phyloP scores from a whole-genome alignment of 2,329 filamentous ascomycete species.

The Curvularia spicifera region DNA sequence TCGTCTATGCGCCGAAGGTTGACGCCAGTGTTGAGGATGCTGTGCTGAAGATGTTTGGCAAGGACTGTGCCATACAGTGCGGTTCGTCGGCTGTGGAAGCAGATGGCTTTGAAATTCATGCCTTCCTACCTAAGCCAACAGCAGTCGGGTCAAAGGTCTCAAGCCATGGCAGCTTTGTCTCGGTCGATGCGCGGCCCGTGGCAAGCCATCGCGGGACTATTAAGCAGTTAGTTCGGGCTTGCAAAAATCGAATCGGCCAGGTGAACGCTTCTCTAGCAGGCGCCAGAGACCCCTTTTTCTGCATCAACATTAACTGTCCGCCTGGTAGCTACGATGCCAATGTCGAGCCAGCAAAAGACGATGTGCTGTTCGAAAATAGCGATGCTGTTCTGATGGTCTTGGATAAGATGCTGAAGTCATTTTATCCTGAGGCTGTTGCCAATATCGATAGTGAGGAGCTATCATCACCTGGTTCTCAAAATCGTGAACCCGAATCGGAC shows the following conservation, averaged over 20 bases:
- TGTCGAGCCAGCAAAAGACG: constrained; percentile 73
- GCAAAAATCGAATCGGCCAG: constrained; percentile 59
- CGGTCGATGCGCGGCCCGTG: constrained; percentile 72
- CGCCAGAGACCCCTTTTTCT: constrained; percentile 65
- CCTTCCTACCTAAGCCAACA: constrained; percentile 63
- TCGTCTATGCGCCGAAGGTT: constrained; percentile 67
- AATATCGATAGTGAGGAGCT: constrained; percentile 13
- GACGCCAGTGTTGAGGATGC: constrained; percentile 62
- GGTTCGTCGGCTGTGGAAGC: constrained; percentile 48
- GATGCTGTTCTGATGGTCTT: constrained; percentile 52
- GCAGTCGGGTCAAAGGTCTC: constrained; percentile 52
- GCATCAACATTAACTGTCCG: constrained; percentile 68
- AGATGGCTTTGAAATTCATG: constrained; percentile 59
- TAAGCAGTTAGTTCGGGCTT: constrained; percentile 64
- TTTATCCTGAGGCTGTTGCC: constrained; percentile 38
- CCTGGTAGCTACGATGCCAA: constrained; percentile 72
- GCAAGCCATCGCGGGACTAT: constrained; percentile 61
- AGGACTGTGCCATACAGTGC: constrained; percentile 63
- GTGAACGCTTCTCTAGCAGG: constrained; percentile 29
- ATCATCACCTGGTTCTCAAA: constrained; percentile 8
- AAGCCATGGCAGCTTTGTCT: constrained; percentile 63
- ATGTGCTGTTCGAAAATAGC: constrained; percentile 71
- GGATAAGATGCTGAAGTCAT: constrained; percentile 53
- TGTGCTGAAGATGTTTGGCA: constrained; percentile 67
- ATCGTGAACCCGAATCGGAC: neutral